A percentile compares a stretch with the other conserved stretches of the same genome.
Conservation (phyloP, 2,329 filamentous ascomycete species). For the Penicillium sp. region DNA sequence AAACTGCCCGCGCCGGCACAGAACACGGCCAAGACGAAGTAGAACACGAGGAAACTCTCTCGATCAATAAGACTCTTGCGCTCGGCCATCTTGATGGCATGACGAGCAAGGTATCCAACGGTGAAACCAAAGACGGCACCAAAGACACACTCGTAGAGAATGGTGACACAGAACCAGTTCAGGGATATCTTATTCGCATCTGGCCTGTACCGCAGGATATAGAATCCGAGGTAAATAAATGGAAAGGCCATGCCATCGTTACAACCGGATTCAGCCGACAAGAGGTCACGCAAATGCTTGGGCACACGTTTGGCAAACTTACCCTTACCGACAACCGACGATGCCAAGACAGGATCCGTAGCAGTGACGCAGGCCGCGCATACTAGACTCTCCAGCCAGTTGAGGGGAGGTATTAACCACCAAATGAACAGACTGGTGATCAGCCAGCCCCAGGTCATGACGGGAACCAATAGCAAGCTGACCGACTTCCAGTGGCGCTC, state of each 20-base stretch:
- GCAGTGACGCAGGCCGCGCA: conserved; percentile 93
- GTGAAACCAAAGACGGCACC: conserved; percentile 85
- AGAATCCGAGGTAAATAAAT: conserved; percentile 90
- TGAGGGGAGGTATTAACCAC: conserved; percentile 79
- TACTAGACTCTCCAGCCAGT: conserved; percentile 87
- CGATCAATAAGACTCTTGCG: conserved; percentile 84
- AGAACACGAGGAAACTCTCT: conserved; percentile 97
- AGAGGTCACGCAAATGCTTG: conserved; percentile 91
- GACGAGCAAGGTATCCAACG: conserved; percentile 86
- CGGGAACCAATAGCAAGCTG: conserved; percentile 80
- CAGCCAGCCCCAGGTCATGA: conserved; percentile 90
- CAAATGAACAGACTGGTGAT: conserved; percentile 91
- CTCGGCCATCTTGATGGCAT: conserved; percentile 87
- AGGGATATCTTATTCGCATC: conserved; percentile 70
- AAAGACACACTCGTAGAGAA: conserved; percentile 95
- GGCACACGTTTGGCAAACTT: conserved; percentile 98
- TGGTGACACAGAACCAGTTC: conserved; percentile 86
- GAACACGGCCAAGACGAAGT: conserved; percentile 94
- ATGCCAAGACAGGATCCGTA: conserved; percentile 94
- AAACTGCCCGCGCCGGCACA: conserved; percentile 92
- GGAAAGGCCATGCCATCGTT: conserved; percentile 99
- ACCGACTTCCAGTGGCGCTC: conserved; percentile 97
- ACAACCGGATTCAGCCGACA: conserved; percentile 96
- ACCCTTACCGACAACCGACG: conserved; percentile 96
- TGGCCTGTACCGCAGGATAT: conserved; percentile 80